Conservation (phyloP, 2,329 filamentous ascomycete genomes). For the Aspergillus vadensis region DNA sequence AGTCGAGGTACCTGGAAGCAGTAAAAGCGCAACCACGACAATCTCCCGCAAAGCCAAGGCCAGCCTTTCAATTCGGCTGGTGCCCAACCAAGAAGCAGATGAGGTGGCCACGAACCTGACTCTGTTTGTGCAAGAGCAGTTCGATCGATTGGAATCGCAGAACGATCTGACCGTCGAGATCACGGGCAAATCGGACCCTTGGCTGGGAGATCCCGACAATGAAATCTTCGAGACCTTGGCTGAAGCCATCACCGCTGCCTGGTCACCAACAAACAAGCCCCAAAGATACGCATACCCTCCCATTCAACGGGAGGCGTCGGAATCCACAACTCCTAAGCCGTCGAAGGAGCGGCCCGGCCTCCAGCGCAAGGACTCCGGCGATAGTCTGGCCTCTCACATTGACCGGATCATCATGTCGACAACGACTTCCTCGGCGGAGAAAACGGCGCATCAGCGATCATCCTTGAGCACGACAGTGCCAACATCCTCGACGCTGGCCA, state of each 20-base stretch:
- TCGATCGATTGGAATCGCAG: constrained; percentile 72
- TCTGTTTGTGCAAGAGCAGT: constrained; percentile 69
- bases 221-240: constrained; percentile 89
- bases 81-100: constrained; percentile 87
- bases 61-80: constrained; percentile 84
- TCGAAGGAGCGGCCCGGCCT: constrained; percentile 24
- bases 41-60: constrained; percentile 89
- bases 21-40: constrained; percentile 76
- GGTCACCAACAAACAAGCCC: constrained; percentile 57
- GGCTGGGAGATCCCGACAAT: constrained; percentile 89
- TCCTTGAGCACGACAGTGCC: constrained; percentile 31
- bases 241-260: constrained; percentile 79
- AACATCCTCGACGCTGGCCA: constrained; percentile 45
- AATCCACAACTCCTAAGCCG: constrained; percentile 13
- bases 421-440: constrained; percentile 37
- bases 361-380: constrained; percentile 38
- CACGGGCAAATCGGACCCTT: constrained; percentile 91
- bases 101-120: constrained; percentile 70
- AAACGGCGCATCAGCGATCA: constrained; percentile 31
- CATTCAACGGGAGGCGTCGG: constrained; percentile 22
- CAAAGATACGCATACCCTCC: constrained; percentile 40
- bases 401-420: constrained; percentile 44
- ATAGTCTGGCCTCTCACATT: constrained; percentile 44
- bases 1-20: constrained; percentile 79
- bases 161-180: constrained; percentile 82